Evolutionary conservation across 2,329 filamentous ascomycete species (phyloP), one percentile per base, ranked within the genome.

Genomic region (Alternaria alternata): DNA sequence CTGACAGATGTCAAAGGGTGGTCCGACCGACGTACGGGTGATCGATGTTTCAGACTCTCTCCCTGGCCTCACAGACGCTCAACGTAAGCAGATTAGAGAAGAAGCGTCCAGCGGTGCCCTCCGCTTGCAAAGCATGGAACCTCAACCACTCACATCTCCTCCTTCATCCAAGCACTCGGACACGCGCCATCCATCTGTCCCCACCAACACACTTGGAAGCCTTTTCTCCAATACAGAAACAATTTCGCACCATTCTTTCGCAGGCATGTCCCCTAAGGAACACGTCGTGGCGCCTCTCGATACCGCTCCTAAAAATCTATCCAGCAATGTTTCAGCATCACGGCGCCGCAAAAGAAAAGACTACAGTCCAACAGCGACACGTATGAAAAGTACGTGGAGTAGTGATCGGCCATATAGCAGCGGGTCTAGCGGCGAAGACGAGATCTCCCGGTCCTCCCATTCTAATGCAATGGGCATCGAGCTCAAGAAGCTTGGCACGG

Each of bases 41-140:
- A 51, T 77, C 44, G 71, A 73, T 54, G 62, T 77, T 32, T 69
- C 62, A 16, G 69, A 72, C 9, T 52, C 61, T 6, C 68, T 77
- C 30, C 69, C 72, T 2, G 70, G 70, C 8, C 69, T 78, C n/a
- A 70, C 70, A 11, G 65, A 74, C 28, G 66, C 69, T 28, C 64
- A 76, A 53, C 61, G 70, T 49, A 63, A 62, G 32, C 64, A 71
- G 49, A 71, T 77, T 60, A 73, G 69, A 56, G 68, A 74, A 54
- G 74, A 75, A 64, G 70, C 70, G 28, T 69, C 73, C 39, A 65
- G 63, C 54, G 73, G 76, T 57, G 69, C 66, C 24, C 67, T 68
- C 49, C 70, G 65, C 26, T 66, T 73, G 5, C 48, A 74, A 16
- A 56, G 68, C 49, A 62, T 74, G 1, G 65, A 67, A 41, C 63